Conservation (phyloP, 139 green algal species). For the Pleodorina starrii region DNA sequence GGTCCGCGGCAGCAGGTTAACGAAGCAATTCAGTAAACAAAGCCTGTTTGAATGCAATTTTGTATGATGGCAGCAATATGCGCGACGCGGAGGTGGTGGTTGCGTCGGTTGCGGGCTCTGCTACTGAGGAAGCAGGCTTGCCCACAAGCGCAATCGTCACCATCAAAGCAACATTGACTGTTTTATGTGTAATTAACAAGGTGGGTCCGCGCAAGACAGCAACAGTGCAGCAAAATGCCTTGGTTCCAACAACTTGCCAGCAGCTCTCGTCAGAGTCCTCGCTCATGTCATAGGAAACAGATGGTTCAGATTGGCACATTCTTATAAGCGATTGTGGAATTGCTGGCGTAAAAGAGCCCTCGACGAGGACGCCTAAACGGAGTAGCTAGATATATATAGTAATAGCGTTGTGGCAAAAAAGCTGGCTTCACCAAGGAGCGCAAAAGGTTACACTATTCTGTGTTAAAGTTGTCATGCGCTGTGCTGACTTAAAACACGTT, state of each 20-base stretch:
- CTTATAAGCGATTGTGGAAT: not conserved
- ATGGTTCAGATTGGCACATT: conserved; percentile 7
- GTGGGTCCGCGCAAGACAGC: conserved; percentile 11
- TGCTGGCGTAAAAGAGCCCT: not conserved
- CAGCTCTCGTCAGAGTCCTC: not conserved
- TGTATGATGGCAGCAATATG: no score
- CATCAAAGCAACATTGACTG: not conserved
- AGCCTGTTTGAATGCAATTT: no score
- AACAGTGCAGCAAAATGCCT: conserved; percentile 3
- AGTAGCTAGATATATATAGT: conserved; percentile 14
- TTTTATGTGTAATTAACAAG: not conserved
- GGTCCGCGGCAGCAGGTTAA: no score
- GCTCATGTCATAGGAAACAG: not conserved
- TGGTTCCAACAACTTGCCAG: not conserved
- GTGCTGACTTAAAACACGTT: no score
- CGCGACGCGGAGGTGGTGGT: conserved; percentile 4
- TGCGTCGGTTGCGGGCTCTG: conserved; percentile 8
- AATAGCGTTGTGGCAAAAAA: no score
- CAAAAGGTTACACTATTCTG: no score
- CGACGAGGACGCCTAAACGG: not conserved
- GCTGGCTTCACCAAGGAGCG: no score
- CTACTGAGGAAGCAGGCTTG: conserved; percentile 7
- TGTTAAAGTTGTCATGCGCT: no score
- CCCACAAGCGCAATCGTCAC: not conserved
- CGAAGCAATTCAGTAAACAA: no score